A percentile compares a stretch with the other conserved stretches of the same genome.
phyloP scores from a whole-genome alignment of 2,329 filamentous ascomycete species.

The Aspergillus tubingensis region DNA sequence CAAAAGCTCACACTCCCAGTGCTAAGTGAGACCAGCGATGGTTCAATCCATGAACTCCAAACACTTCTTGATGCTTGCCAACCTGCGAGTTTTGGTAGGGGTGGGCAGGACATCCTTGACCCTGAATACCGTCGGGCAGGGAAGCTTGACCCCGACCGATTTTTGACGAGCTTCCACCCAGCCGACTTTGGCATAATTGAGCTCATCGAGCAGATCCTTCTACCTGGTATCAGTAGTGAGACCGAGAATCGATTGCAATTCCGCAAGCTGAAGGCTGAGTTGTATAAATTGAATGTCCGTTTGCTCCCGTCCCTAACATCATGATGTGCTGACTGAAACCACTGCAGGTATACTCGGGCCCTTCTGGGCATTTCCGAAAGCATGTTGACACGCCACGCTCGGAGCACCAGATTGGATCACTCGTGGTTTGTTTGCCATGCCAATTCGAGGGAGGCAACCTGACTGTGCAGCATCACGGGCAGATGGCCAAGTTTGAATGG shows the following conservation, averaged over 20 bases:
- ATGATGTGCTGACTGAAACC: neutral
- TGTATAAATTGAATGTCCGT: slow-evolving; percentile 60
- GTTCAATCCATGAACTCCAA: neutral
- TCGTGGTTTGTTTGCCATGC: slow-evolving; percentile 55
- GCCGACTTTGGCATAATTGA: slow-evolving; percentile 57
- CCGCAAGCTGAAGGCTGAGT: slow-evolving; percentile 51
- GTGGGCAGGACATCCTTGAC: slow-evolving; percentile 52
- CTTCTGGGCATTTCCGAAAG: slow-evolving; percentile 53
- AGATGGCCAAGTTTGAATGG: slow-evolving; percentile 32
- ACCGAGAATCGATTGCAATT: slow-evolving; percentile 16
- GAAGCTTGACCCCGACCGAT: slow-evolving; percentile 52
- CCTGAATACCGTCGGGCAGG: slow-evolving; percentile 55
- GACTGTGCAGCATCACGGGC: slow-evolving; percentile 35
- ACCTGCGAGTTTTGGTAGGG: slow-evolving; percentile 54
- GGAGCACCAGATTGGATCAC: slow-evolving; percentile 52
- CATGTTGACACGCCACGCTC: slow-evolving; percentile 59
- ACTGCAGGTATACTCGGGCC: slow-evolving; percentile 53
- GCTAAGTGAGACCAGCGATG: no score
- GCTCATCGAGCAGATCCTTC: slow-evolving; percentile 49
- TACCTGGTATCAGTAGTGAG: slow-evolving; percentile 33
- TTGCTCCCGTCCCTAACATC: neutral
- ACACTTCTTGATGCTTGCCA: slow-evolving; percentile 36
- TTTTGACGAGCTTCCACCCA: slow-evolving; percentile 55
- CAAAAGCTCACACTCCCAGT: neutral
- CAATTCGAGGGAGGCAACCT: slow-evolving; percentile 36